Evolutionary conservation across 2,329 filamentous ascomycete genomes (phyloP).

Genomic region (Emmonsia crescens): DNA sequence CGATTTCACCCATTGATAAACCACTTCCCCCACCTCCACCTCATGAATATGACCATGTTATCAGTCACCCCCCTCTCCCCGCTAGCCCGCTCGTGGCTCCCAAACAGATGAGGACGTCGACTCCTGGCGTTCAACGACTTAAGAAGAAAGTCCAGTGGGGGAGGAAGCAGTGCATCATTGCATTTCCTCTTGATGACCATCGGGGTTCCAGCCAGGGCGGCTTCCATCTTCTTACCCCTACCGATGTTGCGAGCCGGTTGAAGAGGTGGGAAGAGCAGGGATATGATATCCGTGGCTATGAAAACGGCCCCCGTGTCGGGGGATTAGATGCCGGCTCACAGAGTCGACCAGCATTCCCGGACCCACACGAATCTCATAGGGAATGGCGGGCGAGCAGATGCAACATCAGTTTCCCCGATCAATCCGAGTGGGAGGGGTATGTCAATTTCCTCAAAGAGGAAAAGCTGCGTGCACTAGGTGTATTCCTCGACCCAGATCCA

Average conservation of each 20-base stretch:
- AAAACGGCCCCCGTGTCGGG: slow-evolving; percentile 12
- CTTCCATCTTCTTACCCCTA: slow-evolving; percentile 27
- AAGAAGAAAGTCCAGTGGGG: slow-evolving; percentile 67
- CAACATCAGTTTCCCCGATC: slow-evolving; percentile 34
- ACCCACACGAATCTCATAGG: slow-evolving; percentile 27
- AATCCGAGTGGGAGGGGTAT: slow-evolving; percentile 61
- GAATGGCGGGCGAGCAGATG: slow-evolving; percentile 25
- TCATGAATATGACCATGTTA: slow-evolving; percentile 11
- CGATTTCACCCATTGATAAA: slow-evolving; percentile 27
- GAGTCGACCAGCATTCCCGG: slow-evolving; percentile 35
- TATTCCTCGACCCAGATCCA: slow-evolving; percentile 67
- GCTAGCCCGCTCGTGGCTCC: background rate
- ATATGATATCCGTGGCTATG: slow-evolving; percentile 33
- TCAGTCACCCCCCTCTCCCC: slow-evolving; percentile 9
- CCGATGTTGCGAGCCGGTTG: slow-evolving; percentile 30
- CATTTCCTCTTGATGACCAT: slow-evolving; percentile 57
- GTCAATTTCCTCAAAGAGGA: slow-evolving; percentile 76
- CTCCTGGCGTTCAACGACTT: slow-evolving; percentile 23
- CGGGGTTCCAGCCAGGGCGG: slow-evolving; percentile 42
- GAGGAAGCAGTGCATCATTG: slow-evolving; percentile 62
- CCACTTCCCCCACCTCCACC: slow-evolving; percentile 30
- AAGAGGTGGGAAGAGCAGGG: slow-evolving; percentile 34
- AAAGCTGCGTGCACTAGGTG: slow-evolving; percentile 82
- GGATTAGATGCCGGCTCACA: slow-evolving; percentile 25
- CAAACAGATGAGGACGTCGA: background rate